These are phyloP conservation scores for Saturnispora diversa DNA, from an alignment of 805 yeast genomes.

Conservation along the genomic window DNA sequence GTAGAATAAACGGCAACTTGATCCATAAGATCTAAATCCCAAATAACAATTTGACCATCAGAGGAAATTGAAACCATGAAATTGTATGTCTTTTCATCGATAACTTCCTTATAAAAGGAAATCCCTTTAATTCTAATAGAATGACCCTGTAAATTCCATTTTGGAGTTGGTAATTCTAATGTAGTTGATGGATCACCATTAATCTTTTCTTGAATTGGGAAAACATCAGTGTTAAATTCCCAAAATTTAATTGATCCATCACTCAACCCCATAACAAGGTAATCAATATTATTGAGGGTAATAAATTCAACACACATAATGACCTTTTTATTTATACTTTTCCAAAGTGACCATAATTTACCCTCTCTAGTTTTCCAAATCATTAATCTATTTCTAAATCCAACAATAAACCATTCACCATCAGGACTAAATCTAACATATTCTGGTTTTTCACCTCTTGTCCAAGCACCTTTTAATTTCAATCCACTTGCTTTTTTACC, in stretches of 20 bases:
- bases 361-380: slow-evolving; percentile 60
- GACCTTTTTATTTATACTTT: slow-evolving; percentile 39
- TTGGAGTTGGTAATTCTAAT: slow-evolving; percentile 32
- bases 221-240: slow-evolving; percentile 31
- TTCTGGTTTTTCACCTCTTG: slow-evolving; percentile 43
- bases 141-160: slow-evolving; percentile 66
- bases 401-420: slow-evolving; percentile 74
- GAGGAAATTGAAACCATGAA: slow-evolving; percentile 79
- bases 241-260: slow-evolving; percentile 64
- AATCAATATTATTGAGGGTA: slow-evolving; percentile 37
- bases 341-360: slow-evolving; percentile 40
- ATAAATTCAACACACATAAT: slow-evolving; percentile 62
- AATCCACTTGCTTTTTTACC: slow-evolving; percentile 84
- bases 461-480: slow-evolving; percentile 62
- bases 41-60: slow-evolving; percentile 87
- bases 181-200: slow-evolving; percentile 27
- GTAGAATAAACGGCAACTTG: slow-evolving; percentile 87
- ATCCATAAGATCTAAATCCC: slow-evolving; percentile 64
- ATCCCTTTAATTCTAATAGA: slow-evolving; percentile 80
- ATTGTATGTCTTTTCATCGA: slow-evolving; percentile 28
- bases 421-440: slow-evolving; percentile 33
- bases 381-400: slow-evolving; percentile 55
- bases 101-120: slow-evolving; percentile 35
- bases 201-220: slow-evolving; percentile 14
- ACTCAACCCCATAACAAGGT: slow-evolving; percentile 57